Evolutionary conservation across 2,329 filamentous ascomycete genomes (phyloP), one percentile per base, ranked within the genome.

Genomic region (Colletotrichum higginsianum): DNA sequence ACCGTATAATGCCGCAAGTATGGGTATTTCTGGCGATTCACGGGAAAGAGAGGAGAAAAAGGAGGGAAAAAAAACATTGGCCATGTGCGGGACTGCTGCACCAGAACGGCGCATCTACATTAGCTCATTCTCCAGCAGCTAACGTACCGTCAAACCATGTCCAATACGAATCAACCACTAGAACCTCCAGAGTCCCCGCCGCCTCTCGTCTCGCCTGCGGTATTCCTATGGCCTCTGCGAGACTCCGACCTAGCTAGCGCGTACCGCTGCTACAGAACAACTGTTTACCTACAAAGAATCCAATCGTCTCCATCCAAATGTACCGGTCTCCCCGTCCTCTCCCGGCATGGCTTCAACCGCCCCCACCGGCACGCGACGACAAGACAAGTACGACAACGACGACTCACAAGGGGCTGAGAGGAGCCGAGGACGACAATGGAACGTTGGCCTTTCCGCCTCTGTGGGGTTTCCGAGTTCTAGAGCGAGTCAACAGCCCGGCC

Each of bases 401-500:
- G 35, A 30, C 35, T 35, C 30, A 35, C 30, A 35, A 35, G 30
- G 30, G 26, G 8, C 30, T 35, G 30, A 35, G 30, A 35, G 30
- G 30, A 35, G n/a, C 57, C 42, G 23, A 26, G 21, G 53, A 30
- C 38, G 49, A 26, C 23, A 55, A 46, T 50, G 61, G 50, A 50
- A 38, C 26, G 55, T 46, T 61, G 46, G 23, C 55, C 47, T 60
- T 21, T 40, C 21, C 40, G 30, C 18, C 62, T 42, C 3, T 47
- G 62, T 50, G 67, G 62, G 42, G 42, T 49, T 21, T 40, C 47
- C 47, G 50, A 53, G 64, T 52, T 68, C 68, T 71, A 58, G 68
- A 71, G 68, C 68, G 68, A 71, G 68, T 71, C 68, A 71, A 71
- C 58, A 63, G 65, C 65, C 68, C 46, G 47, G 68, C 58, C 63